These are phyloP conservation scores for Dendrocalamus sinicus DNA, from an alignment of 176 grass and related monocot genomes.

Conservation along the genomic window DNA sequence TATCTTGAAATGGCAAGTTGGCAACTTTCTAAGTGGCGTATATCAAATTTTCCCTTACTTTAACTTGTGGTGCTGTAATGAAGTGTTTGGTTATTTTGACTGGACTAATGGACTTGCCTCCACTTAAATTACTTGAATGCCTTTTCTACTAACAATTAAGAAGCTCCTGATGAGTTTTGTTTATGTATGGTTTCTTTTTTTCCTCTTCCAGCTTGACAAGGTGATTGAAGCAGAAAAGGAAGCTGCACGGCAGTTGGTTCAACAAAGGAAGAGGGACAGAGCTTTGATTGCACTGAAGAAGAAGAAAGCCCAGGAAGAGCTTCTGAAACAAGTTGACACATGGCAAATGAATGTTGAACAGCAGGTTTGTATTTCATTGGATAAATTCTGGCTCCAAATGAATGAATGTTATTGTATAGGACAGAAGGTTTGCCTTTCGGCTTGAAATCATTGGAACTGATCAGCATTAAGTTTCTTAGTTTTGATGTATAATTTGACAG, in stretches of 20 bases:
- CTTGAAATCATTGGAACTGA: constrained; percentile 21
- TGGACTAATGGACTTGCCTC: background rate
- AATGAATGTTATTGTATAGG: background rate
- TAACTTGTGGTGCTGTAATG: background rate
- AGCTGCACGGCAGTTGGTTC: constrained; percentile 82
- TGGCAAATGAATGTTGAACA: constrained; percentile 97
- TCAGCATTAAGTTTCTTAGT: constrained; percentile 4
- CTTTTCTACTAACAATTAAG: background rate
- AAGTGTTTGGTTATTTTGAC: constrained; percentile 1
- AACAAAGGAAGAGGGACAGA: constrained; percentile 85
- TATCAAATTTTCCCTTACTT: too few relatives aligned
- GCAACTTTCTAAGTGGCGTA: too few relatives aligned
- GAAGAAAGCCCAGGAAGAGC: constrained; percentile 93
- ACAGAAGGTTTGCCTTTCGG: background rate
- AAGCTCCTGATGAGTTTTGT: constrained; percentile 13
- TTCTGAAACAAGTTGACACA: constrained; percentile 89
- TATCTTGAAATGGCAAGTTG: too few relatives aligned
- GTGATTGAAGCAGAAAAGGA: constrained; percentile 97
- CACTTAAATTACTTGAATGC: constrained; percentile 22
- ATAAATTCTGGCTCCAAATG: constrained; percentile 24
- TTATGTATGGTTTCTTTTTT: constrained; percentile 25
- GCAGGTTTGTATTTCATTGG: constrained; percentile 60
- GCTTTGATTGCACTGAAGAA: constrained; percentile 97
- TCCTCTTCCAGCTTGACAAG: constrained; percentile 68
- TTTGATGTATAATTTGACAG: constrained; percentile 24